Conservation (phyloP, 2,329 filamentous ascomycete species). For the Trichoderma arundinaceum region DNA sequence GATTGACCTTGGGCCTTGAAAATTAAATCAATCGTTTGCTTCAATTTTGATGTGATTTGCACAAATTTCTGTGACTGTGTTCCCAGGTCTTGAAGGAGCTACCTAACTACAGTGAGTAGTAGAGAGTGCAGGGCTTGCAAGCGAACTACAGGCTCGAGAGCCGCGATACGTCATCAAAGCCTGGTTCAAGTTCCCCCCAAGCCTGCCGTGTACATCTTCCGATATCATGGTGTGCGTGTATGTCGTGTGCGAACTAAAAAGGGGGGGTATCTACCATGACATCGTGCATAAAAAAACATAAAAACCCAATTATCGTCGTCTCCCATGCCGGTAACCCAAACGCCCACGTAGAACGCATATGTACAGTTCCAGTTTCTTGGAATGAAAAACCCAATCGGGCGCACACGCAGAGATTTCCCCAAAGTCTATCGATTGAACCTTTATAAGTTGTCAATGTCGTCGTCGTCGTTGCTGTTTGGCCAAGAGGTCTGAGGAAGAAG, state of each 20-base stretch:
- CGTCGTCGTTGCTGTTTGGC: background rate
- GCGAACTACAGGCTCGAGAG: background rate
- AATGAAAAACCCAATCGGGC: background rate
- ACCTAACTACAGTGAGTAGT: no score
- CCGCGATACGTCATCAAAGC: background rate
- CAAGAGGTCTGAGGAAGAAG: background rate
- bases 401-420: background rate
- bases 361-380: background rate
- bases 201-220: background rate
- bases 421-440: background rate
- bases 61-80: no score
- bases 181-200: background rate
- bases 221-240: background rate
- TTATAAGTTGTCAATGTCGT: background rate
- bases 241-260: constrained; percentile 9
- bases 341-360: constrained; percentile 18
- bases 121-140: no score
- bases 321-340: constrained; percentile 19
- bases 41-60: background rate
- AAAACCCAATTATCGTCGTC: background rate
- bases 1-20: background rate
- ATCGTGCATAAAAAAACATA: constrained; percentile 2
- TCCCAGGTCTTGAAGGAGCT: no score
- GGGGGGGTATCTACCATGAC: constrained; percentile 27
- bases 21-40: background rate